Conservation (phyloP, 2,329 filamentous ascomycete genomes). For the Ceratocystiopsis sp. region DNA sequence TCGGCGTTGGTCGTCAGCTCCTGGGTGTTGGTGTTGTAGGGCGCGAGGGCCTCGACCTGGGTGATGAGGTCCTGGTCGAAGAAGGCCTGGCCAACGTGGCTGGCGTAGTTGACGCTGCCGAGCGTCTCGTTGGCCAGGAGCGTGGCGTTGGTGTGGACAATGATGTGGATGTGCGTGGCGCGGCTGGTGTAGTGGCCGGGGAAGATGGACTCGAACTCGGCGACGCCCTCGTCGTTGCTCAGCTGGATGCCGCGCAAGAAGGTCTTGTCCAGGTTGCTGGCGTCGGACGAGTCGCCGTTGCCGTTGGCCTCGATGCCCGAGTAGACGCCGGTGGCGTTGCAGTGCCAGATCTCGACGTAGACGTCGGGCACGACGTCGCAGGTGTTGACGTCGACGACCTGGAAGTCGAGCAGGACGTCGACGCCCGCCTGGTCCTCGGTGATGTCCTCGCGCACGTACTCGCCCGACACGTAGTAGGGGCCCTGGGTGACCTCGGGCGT, state of each 20-base stretch:
- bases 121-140: constrained; percentile 30
- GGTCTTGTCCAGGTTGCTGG: constrained; percentile 19
- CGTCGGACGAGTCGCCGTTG: constrained; percentile 14
- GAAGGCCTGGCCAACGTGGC: constrained; percentile 44
- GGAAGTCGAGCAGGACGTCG: constrained; percentile 30
- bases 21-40: constrained; percentile 27
- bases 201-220: constrained; percentile 24
- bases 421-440: constrained; percentile 30
- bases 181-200: constrained; percentile 28
- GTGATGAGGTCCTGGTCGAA: constrained; percentile 38
- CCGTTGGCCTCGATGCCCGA: constrained; percentile 16
- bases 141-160: constrained; percentile 13
- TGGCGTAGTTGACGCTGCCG: constrained; percentile 28
- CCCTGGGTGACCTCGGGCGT: constrained; percentile 36
- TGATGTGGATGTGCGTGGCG: constrained; percentile 21
- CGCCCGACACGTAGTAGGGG: constrained; percentile 36
- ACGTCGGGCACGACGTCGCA: constrained; percentile 31
- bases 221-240: constrained; percentile 23
- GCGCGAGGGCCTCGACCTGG: constrained; percentile 27
- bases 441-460: constrained; percentile 30
- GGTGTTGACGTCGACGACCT: constrained; percentile 35
- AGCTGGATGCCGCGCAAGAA: constrained; percentile 27
- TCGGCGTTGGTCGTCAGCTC: constrained; percentile 28
- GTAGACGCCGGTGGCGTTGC: constrained; percentile 25
- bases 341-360: constrained; percentile 35